Base-by-base conservation (phyloP, 805 yeast species). In the Ascoidea asiatica region DNA sequence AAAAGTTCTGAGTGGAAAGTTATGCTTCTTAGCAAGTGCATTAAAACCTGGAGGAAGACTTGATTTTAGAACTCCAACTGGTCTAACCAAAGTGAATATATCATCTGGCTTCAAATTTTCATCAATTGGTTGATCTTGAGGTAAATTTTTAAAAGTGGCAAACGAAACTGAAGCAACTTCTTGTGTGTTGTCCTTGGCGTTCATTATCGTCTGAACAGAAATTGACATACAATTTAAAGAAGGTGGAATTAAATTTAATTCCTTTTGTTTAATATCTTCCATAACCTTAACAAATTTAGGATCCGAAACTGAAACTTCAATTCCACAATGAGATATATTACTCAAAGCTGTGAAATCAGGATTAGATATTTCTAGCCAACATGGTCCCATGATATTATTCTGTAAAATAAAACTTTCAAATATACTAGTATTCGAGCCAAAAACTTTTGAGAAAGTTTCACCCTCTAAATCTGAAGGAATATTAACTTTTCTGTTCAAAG, bases 351-450 rank as follows among this genome's bases (percentile, higher is more conserved):
- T 57, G 52, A 83, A 81, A 49, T 80, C 78, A 42, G 80, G 81
- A 43, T 74, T 70, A 39, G 70, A 66, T 43, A 92, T 69, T 42
- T 82, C 82, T 43, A 92, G 66, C 98, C 98, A 92, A 59, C 97
- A 88, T 3, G 98, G 98, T 7, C 98, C 98, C 96, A 87, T 89
- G 40, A 92, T 71, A 52, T 81, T 79, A 53, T 84, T 71, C 59
- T 81, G 86, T 21, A 89, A 54, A 8, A 87, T 92, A 61, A 92
- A 87, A 11, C 85, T 71, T 65, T 92, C 98, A 59, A 92, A 88
- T 20, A 85, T 66, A 45, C 72, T 71, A 2, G 92, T 61, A 47
- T 69, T 75, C 2, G 85, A 69, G 42, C 97, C 97, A 64, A 88
- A 87, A 2, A 87, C 85, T 46, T 75, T 81, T 7, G 70, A 64